Base-by-base conservation (phyloP, 352 stramenopile genomes). In the Globisporangium takayamanum region DNA sequence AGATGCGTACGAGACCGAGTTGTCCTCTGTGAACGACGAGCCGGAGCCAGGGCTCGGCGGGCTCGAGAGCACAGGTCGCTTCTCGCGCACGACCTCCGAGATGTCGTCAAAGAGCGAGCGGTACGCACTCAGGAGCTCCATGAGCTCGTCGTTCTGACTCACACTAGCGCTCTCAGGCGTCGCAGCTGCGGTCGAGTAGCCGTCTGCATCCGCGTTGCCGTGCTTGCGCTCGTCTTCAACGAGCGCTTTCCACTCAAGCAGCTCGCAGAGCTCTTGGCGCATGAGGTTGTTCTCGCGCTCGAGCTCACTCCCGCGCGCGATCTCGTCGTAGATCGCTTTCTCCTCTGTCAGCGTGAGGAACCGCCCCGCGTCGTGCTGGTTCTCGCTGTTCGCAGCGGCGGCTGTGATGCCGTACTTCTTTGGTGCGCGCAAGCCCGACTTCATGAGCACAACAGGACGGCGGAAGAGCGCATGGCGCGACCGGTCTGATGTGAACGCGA, bases 161-260 rank as follows among this genome's bases (percentile, higher is more conserved):
- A 58, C 46, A 11, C 56, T 59, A 30, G 53, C 45, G 7, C 50
- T 47, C 20, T 62, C 25, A 39, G 33, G 33, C 16, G 56, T 41
- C 16, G 41, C 54, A 11, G 44, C 45, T 11, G 37, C 57, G 4
- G 26, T 3, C 8, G 62, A 71, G 37, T 64, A 64, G 6, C 36
- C 42, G 4, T 52, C 33, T 55, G 65, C 44, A 63, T 61, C 65
- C 11, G 66, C 55, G 36, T 79, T 81, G 2, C 64, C 65, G 12
- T 70, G 61, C 18, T 68, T 67, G 36, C 70, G 57, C 22, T 84
- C 70, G 50, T 78, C 72, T 63, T 84, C 75, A 8, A 82, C 70
- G 14, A 82, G 73, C 3, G 75, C 75, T 42, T 88, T 92, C 80
- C 78, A 90, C 60, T 90, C 83, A 36, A 90, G 58, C 28, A 89